Evolutionary conservation across 1,284 basidiomycete genomes (phyloP), one percentile per base, ranked within the genome.

Genomic region (Xerocomus nothofagi): DNA sequence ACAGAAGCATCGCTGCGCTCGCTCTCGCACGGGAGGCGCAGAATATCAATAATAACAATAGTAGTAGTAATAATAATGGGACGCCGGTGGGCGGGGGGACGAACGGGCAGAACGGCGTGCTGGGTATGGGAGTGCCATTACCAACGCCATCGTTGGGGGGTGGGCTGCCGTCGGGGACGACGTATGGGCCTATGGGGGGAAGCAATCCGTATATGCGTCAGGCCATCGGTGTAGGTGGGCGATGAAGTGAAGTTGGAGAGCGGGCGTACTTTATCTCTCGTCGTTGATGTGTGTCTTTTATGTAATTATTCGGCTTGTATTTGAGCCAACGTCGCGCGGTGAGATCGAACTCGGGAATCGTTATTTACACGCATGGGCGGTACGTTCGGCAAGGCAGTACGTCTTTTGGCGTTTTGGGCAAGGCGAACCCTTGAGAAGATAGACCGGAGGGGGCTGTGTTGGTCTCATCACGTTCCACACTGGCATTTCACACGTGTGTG

Each of bases 181-280:
- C 77, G 37, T 87, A 86, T 63, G 79, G 78, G 26, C 76, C 81
- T 0, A 76, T 88, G 74, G 70, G 73, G 21, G 66, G 71, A 15
- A 84, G 78, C 59, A 83, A 81, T 23, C 79, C 79, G 23, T 87
- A 81, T 62, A 75, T 86, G 69, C 77, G 85, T 56, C 74, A 81
- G 45, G 66, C 78, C 36, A 77, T 88, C 58, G 82, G 84, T 2
- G 82, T 79, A 33, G 78, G 82, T 32, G 78, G 79, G 53, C 74
- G 83, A 58, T 83, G 74, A 72, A 54, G 33, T 40, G 54, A 10
- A 26, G 34, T 2, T 10, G 0, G 14, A 17, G 0, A 20, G n/a
- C n/a, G n/a, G n/a, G n/a, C n/a, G n/a, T n/a, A n/a, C n/a, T n/a
- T n/a, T n/a, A 58, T 63, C 46, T 56, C n/a, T 39, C 11, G 3